Base-by-base conservation (phyloP, 345 rosid species). In the Dipteronia dyeriana region DNA sequence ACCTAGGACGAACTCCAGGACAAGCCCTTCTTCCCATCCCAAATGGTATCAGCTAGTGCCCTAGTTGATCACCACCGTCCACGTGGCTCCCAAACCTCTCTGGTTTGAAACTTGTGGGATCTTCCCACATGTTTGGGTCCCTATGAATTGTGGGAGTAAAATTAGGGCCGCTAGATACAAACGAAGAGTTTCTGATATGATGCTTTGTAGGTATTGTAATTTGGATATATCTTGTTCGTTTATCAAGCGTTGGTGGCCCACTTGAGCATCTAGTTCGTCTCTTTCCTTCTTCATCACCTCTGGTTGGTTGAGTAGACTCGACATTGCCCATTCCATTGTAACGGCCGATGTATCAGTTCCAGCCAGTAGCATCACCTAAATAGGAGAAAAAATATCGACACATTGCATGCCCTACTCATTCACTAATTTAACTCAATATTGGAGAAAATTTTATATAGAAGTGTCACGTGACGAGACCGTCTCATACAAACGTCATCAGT, bases 301-400 rank as follows among this genome's bases (percentile, higher is more conserved):
- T 8, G 90, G 91, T 69, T 84, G 66, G 61, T 91, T 90, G 1
- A 85, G n/a, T 10, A 90, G 29, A 73, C 75, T 84, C 0, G 92
- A 67, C 86, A 91, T 43, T 7, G 87, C 86, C 92, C 94, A 88
- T 80, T 91, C 88, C 19, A 91, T 1, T 1, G 92, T 88, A n/a
- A 85, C 66, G 1, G 91, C 25, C 17, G 87, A 23, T 3, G 94
- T 86, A 11, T 91, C 89, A 0, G 88, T 84, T 62, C 92, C 94
- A 0, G 83, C 97, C 1, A 82, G 1, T 16, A 86, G 5, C 25
- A 91, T 31, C 2, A 13, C 68, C 91, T 86, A 26, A 26, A 26
- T 26, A 26, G 73, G 39, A 2, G 26, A 3, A 0, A 3, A 3
- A 57, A 20, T n/a, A 20, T n/a, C 0, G 11, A n/a, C 23, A 57